phyloP scores from a whole-genome alignment of 352 stramenopile genomes.

The Phytophthora rubi region DNA sequence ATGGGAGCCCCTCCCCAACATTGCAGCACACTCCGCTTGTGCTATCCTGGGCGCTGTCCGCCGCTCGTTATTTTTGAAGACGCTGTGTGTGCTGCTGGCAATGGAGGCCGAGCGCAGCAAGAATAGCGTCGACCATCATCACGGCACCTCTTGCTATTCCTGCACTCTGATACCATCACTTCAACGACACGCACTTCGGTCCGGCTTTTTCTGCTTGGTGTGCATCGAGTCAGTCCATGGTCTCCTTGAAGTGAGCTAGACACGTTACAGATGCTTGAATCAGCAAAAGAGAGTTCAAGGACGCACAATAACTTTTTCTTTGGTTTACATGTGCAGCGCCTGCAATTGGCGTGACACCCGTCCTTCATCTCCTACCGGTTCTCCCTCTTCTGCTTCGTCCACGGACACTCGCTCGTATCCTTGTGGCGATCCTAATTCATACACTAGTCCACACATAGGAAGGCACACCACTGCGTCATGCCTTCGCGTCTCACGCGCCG shows the following conservation, averaged over 20 bases:
- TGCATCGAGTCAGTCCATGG: not conserved
- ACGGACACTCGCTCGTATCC: constrained; percentile 21
- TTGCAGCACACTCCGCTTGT: constrained; percentile 3
- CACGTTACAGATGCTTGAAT: constrained; percentile 8
- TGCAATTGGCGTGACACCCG: constrained; percentile 23
- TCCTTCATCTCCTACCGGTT: constrained; percentile 9
- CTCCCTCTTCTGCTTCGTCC: constrained; percentile 21
- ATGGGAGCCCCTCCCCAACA: constrained; percentile 14
- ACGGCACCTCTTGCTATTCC: constrained; percentile 10
- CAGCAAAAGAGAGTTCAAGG: constrained; percentile 15
- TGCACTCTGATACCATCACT: constrained; percentile 3
- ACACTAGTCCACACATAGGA: constrained; percentile 41
- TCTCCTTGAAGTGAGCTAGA: constrained; percentile 13
- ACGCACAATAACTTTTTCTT: constrained; percentile 34
- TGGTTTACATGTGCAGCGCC: constrained; percentile 33
- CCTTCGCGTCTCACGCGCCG: constrained; percentile 21
- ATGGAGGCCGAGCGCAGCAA: constrained; percentile 5
- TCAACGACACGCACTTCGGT: constrained; percentile 19
- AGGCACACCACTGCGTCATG: constrained; percentile 7
- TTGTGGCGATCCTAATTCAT: constrained; percentile 27
- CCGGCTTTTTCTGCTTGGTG: constrained; percentile 11
- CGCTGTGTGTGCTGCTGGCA: not conserved
- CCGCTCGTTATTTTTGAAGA: constrained; percentile 22
- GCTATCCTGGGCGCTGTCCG: constrained; percentile 21
- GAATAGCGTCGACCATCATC: constrained; percentile 16